Percentiles rank a stretch among this genome's conserved stretches.
phyloP scores from a whole-genome alignment of 140 eudicot species.

The Erigeron philadelphicus region DNA sequence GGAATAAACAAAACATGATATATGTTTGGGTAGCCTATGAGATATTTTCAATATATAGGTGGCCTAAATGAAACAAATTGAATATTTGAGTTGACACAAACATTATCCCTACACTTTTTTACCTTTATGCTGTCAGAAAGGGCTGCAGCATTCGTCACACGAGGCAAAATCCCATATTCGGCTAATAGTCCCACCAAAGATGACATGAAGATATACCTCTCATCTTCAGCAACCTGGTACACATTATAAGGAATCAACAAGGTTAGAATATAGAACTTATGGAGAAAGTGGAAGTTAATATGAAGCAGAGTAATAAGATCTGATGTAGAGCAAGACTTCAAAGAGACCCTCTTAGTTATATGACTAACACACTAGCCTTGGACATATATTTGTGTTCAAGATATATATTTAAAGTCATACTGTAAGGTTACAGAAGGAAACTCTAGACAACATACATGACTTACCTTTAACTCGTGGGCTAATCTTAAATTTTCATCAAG shows the following conservation, averaged over 20 bases:
- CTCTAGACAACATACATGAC: background rate
- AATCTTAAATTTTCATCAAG: slow-evolving; percentile 74
- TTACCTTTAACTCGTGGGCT: slow-evolving; percentile 76
- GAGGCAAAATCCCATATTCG: slow-evolving; percentile 81
- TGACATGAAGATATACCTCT: slow-evolving; percentile 74
- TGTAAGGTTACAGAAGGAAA: slow-evolving; percentile 12
- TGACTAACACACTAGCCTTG: background rate
- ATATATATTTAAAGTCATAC: slow-evolving; percentile 1
- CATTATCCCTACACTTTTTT: slow-evolving; percentile 5
- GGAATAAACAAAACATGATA: background rate
- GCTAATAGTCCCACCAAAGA: slow-evolving; percentile 69
- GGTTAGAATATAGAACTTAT: slow-evolving; percentile 3
- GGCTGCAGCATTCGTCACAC: slow-evolving; percentile 68
- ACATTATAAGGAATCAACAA: slow-evolving; percentile 20
- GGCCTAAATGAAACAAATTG: background rate
- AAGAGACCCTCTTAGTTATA: slow-evolving; percentile 5
- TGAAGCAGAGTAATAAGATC: background rate
- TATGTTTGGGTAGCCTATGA: background rate
- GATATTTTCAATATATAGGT: background rate
- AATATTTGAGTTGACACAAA: background rate
- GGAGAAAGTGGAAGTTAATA: background rate
- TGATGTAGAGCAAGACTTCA: slow-evolving; percentile 19
- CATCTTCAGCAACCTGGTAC: slow-evolving; percentile 76
- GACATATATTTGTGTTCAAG: background rate
- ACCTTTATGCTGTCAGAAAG: slow-evolving; percentile 78